These are phyloP conservation scores for Cyberlindnera saturnus DNA, from an alignment of 805 yeast species.

Conservation along the genomic window DNA sequence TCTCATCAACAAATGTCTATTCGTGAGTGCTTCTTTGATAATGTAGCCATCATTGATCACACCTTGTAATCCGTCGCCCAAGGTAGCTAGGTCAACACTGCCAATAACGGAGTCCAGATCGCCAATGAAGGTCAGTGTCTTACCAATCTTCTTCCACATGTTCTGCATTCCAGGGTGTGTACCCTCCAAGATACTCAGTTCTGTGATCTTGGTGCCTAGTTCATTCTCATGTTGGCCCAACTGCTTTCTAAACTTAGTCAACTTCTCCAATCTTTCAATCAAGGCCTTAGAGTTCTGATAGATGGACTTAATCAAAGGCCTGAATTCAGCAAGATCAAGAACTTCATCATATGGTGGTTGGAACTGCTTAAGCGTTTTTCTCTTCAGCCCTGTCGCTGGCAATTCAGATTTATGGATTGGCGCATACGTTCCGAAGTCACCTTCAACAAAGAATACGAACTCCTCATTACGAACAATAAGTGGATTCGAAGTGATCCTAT, in stretches of 20 bases:
- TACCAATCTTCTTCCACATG: conserved; percentile 75
- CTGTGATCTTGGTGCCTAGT: conserved; percentile 37
- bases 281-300: conserved; percentile 52
- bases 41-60: conserved; percentile 73
- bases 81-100: conserved; percentile 61
- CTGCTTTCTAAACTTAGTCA: conserved; percentile 36
- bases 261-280: conserved; percentile 50
- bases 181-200: conserved; percentile 39
- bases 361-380: conserved; percentile 88
- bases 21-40: conserved; percentile 88
- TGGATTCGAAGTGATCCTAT: conserved; percentile 66
- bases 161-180: conserved; percentile 64
- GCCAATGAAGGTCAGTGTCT: conserved; percentile 61
- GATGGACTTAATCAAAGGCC: conserved; percentile 79
- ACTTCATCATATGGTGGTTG: conserved; percentile 89
- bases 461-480: conserved; percentile 85
- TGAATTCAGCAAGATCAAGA: conserved; percentile 70
- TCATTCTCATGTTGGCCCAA: conserved; percentile 54
- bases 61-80: conserved; percentile 68
- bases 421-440: conserved; percentile 52
- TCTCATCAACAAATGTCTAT: conserved; percentile 87
- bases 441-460: conserved; percentile 74
- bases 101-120: conserved; percentile 72
- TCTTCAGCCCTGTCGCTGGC: conserved; percentile 78
- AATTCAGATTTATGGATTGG: conserved; percentile 49